Conservation (phyloP, 768 basidiomycete species). For the Pisolithus marmoratus region DNA sequence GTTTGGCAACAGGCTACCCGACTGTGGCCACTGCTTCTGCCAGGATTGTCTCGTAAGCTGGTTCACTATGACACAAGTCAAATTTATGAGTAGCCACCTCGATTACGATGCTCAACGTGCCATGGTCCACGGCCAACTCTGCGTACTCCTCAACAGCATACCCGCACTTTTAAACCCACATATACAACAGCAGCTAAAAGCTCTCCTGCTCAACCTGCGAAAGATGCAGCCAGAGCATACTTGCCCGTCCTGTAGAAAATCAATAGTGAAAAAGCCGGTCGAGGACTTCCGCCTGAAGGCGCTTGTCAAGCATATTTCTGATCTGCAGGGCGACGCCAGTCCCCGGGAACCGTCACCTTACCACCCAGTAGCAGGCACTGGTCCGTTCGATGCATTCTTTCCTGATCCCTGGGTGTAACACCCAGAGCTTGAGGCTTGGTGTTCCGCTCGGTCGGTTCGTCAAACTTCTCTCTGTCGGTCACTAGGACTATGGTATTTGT, state of each 20-base stretch:
- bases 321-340: constrained; percentile 42
- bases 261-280: constrained; percentile 43
- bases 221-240: constrained; percentile 47
- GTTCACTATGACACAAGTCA: constrained; percentile 43
- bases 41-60: constrained; percentile 52
- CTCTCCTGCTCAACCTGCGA: constrained; percentile 17
- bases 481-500: too few species aligned
- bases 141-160: constrained; percentile 10
- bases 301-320: constrained; percentile 46
- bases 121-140: constrained; percentile 12
- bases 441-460: not conserved
- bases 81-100: constrained; percentile 46
- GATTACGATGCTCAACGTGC: constrained; percentile 32
- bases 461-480: too few species aligned
- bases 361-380: constrained; percentile 1
- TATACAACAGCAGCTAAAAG: constrained; percentile 13
- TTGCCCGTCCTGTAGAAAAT: constrained; percentile 61
- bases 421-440: too few species aligned
- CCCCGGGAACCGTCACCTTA: constrained; percentile 18
- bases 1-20: constrained; percentile 40
- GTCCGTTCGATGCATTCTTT: constrained; percentile 48
- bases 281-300: constrained; percentile 60
- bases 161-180: constrained; percentile 4
- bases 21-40: constrained; percentile 72
- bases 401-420: constrained; percentile 6